Percentiles rank a stretch among this genome's conserved stretches.
Conservation (phyloP, 768 basidiomycete species). For the Lactifluus hygrophoroides region DNA sequence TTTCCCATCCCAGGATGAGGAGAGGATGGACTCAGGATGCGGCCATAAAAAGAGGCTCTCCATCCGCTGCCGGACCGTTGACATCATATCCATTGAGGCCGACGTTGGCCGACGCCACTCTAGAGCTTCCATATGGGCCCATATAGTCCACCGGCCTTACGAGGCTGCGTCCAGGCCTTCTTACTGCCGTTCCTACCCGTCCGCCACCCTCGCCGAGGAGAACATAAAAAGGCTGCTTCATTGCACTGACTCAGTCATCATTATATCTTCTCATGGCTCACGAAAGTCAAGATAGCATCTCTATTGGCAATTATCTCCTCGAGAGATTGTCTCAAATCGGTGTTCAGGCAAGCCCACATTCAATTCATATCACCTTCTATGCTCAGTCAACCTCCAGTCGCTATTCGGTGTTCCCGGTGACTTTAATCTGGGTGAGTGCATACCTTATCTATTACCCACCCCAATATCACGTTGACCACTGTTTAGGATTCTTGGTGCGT, state of each 20-base stretch:
- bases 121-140: too few species aligned
- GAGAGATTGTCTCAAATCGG: constrained; percentile 54
- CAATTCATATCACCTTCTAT: neutral
- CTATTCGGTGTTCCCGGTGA: constrained; percentile 87
- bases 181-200: neutral
- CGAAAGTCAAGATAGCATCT: constrained; percentile 28
- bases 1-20: too few species aligned
- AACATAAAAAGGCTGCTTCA: neutral
- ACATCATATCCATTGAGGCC: neutral
- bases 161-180: neutral
- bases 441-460: neutral
- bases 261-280: constrained; percentile 4
- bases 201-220: neutral
- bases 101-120: neutral
- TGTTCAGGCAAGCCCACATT: constrained; percentile 38
- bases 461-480: neutral
- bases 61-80: too few species aligned
- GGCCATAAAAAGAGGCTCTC: too few species aligned
- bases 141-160: neutral
- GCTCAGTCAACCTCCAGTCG: constrained; percentile 35
- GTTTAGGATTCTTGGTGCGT: constrained; percentile 39
- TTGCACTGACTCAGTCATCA: neutral
- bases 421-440: constrained; percentile 55
- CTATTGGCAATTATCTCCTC: constrained; percentile 53
- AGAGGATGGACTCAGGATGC: too few species aligned